Base-by-base conservation (phyloP, 192 early-diverging fungal genomes). In the Dimargaris xerosporica region DNA sequence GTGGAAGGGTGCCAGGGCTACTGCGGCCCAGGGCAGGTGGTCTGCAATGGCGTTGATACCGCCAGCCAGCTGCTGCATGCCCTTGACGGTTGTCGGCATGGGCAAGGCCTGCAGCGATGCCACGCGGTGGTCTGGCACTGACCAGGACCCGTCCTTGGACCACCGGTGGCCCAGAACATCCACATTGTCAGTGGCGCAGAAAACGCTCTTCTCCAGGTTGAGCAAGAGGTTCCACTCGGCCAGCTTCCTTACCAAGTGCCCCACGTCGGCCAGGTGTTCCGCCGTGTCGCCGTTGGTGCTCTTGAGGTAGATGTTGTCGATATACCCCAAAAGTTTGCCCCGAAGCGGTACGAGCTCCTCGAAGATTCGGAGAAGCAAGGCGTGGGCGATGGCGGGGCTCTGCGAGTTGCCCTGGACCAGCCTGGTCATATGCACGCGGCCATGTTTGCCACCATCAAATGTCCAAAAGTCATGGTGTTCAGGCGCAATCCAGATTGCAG, bases 271-370 rank as follows among this genome's bases (percentile, higher is more conserved):
- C 1, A 72, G 30, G 34, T 72, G 71, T 29, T 48, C 28, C 2
- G 1, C 31, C 31, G 16, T 9, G 16, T 68, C 25, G 0, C 54
- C 67, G 0, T 23, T 52, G 1, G 44, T 63, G 17, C 16, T 29
- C 34, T 69, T 68, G 5, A 72, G 42, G 16, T 72, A 72, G 7
- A 72, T 56, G 29, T 72, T 72, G 67, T 72, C 67, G 21, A 72
- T 69, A 41, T 72, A 72, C 12, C 65, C 23, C 11, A 72, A 21
- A 0, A 69, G 21, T 28, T 72, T 69, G 12, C 62, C 55, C 0
- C 19, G 21, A 34, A 69, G 42, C 16, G 42, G 0, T 15, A 39
- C 21, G 0, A 55, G 44, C 5, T 28, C 26, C 1, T 28, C 1
- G 13, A 69, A 42, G 15, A 72, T 29, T 16, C 62, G 63, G 21